Percentiles rank a stretch among this genome's conserved stretches.
These are phyloP conservation scores for Colletotrichum sp. DNA, from an alignment of 2,329 filamentous ascomycete genomes.

Conservation along the genomic window DNA sequence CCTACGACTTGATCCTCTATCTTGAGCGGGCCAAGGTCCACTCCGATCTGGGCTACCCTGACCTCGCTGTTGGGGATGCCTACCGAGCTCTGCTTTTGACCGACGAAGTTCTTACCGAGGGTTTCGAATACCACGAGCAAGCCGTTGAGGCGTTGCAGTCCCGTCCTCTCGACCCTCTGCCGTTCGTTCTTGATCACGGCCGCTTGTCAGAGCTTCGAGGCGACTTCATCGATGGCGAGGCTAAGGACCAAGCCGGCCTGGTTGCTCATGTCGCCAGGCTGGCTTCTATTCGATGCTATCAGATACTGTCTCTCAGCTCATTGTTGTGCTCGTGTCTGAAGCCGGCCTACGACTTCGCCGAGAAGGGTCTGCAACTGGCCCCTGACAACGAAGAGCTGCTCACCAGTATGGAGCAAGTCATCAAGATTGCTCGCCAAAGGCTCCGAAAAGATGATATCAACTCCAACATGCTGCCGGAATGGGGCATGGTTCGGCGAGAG, in stretches of 20 bases:
- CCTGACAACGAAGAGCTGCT: conserved; percentile 62
- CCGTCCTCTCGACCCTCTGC: conserved; percentile 38
- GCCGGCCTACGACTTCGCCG: conserved; percentile 70
- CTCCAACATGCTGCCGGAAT: conserved; percentile 67
- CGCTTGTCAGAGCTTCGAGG: conserved; percentile 34
- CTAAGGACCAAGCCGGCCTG: conserved; percentile 36
- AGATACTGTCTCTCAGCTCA: conserved; percentile 62
- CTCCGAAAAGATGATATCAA: conserved; percentile 52
- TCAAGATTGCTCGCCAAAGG: conserved; percentile 54
- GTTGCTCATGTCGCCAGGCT: conserved; percentile 48
- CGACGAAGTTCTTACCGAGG: conserved; percentile 80
- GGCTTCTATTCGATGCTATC: conserved; percentile 63
- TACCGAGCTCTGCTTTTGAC: conserved; percentile 88
- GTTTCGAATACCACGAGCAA: conserved; percentile 81
- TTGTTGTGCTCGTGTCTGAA: conserved; percentile 72
- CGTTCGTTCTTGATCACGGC: conserved; percentile 52
- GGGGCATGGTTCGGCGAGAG: conserved; percentile 71
- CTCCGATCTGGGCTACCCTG: conserved; percentile 80
- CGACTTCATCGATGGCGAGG: conserved; percentile 36
- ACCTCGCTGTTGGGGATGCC: conserved; percentile 87
- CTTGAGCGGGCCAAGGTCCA: conserved; percentile 75
- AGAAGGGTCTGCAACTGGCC: conserved; percentile 61
- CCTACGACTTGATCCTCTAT: conserved; percentile 69
- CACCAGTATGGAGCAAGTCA: conserved; percentile 58
- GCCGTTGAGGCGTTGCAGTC: conserved; percentile 59